Conservation (phyloP, 805 yeast species). For the Suhomyces sp. region DNA sequence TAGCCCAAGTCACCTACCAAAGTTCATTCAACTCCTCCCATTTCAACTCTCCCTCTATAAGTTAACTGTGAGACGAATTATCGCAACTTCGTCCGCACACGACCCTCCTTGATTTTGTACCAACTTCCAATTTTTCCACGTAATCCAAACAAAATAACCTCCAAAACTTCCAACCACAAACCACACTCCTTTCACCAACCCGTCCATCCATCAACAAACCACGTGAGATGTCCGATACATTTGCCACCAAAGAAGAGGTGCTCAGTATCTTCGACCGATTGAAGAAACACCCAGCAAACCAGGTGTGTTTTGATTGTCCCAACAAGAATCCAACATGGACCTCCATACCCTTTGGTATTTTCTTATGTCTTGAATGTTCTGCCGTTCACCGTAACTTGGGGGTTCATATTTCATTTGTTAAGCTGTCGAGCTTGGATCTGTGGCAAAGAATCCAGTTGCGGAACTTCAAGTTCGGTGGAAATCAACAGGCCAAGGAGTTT, state of each 20-base stretch:
- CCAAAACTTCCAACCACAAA: too few relatives aligned
- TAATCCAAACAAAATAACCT: too few relatives aligned
- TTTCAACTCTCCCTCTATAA: too few relatives aligned
- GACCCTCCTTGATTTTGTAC: too few relatives aligned
- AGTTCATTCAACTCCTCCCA: too few relatives aligned
- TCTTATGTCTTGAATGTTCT: slow-evolving; percentile 91
- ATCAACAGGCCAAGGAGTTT: slow-evolving; percentile 79
- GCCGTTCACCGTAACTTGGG: slow-evolving; percentile 95
- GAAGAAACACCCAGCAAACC: slow-evolving; percentile 69
- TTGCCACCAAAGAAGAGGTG: slow-evolving; percentile 71
- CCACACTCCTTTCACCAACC: too few relatives aligned
- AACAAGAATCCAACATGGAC: slow-evolving; percentile 98
- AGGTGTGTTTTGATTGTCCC: slow-evolving; percentile 89
- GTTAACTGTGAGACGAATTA: too few relatives aligned
- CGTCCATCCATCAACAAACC: not conserved
- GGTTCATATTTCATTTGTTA: slow-evolving; percentile 93
- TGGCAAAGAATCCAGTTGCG: slow-evolving; percentile 92
- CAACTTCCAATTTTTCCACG: too few relatives aligned
- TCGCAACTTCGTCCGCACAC: too few relatives aligned
- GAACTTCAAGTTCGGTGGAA: slow-evolving; percentile 92
- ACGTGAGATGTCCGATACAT: slow-evolving; percentile 40
- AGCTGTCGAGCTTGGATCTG: slow-evolving; percentile 86
- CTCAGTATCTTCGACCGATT: slow-evolving; percentile 62
- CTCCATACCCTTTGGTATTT: slow-evolving; percentile 92
- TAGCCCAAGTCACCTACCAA: too few relatives aligned